Evolutionary conservation across 2,329 filamentous ascomycete genomes (phyloP), one percentile per base, ranked within the genome.

Genomic region (Fusarium transvaalense): DNA sequence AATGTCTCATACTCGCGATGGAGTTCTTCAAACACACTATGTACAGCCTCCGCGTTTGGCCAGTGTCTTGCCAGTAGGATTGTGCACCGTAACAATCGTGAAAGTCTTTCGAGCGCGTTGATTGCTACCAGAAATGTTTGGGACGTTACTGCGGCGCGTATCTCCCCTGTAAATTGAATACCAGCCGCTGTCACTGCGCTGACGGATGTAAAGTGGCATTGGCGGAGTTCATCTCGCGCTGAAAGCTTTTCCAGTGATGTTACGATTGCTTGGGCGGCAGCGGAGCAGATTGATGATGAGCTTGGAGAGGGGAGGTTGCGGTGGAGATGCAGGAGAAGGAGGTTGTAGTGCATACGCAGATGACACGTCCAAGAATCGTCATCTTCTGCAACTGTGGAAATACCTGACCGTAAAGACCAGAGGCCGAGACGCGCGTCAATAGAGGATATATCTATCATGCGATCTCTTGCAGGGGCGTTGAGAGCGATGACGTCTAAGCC

Each of bases 181-280:
- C 72, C 72, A 0, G 71, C 72, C 2, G 72, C 72, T 5, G 72
- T 73, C 0, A 74, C 66, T 0, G 72, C 72, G 12, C 72, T 66
- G 6, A 74, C 72, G 3, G 72, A 71, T 0, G 72, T 74, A 10
- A 74, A 74, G 25, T 74, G 72, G 17, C 72, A 74, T 38, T 74
- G 71, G 0, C 72, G 56, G 0, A 74, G 45, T 27, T 73, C 68
- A 7, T 74, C 72, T 0, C 66, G 68, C 1, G 72, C 59, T 0
- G 54, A 57, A 1, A 74, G 50, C 8, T 73, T 71, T 37, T 74
- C 72, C 0, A 74, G 66, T 0, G 72, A 74, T 0, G 68, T 62
- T 5, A 74, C 66, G 1, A 74, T 73, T 9, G 72, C 71, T 43
- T 74, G 71, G 0, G 72, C 72, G 4, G 72, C 72, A 1, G 72